Conservation (phyloP, 106 monocot species). For the Acorus calamus region DNA sequence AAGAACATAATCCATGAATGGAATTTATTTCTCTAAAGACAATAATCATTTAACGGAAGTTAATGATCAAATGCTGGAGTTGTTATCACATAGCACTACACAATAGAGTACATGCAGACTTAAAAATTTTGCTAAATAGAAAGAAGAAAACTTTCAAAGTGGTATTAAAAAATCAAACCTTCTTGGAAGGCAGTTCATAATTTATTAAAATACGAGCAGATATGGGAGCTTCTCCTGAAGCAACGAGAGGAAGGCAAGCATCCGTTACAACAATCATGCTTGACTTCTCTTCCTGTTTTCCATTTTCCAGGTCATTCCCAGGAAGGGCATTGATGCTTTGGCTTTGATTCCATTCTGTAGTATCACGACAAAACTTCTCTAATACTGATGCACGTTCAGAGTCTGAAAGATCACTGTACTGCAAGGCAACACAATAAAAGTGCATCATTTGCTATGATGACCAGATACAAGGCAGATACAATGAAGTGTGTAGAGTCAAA, state of each 20-base stretch:
- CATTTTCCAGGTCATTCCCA: constrained; percentile 26
- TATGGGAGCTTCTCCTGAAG: constrained; percentile 42
- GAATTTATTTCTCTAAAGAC: no score
- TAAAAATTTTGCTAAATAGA: no score
- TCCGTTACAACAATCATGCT: constrained; percentile 60
- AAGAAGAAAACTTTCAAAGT: no score
- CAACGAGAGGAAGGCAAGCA: constrained; percentile 51
- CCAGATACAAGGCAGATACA: no score
- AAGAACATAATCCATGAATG: no score
- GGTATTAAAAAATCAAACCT: constrained; percentile 20
- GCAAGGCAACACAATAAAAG: constrained; percentile 9
- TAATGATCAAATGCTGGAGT: no score
- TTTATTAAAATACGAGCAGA: constrained; percentile 56
- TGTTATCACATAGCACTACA: no score
- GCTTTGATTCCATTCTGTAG: constrained; percentile 39
- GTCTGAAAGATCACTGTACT: constrained; percentile 73
- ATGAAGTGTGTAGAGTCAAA: no score
- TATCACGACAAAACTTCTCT: constrained; percentile 51
- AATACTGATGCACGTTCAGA: constrained; percentile 37
- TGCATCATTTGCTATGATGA: no score
- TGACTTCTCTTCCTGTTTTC: constrained; percentile 19
- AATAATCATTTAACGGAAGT: no score
- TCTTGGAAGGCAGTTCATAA: constrained; percentile 61
- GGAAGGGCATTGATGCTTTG: constrained; percentile 15
- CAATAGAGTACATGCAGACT: no score